These are phyloP conservation scores for Penicillium paradoxum DNA, from an alignment of 495 filamentous ascomycete genomes.

Conservation along the genomic window DNA sequence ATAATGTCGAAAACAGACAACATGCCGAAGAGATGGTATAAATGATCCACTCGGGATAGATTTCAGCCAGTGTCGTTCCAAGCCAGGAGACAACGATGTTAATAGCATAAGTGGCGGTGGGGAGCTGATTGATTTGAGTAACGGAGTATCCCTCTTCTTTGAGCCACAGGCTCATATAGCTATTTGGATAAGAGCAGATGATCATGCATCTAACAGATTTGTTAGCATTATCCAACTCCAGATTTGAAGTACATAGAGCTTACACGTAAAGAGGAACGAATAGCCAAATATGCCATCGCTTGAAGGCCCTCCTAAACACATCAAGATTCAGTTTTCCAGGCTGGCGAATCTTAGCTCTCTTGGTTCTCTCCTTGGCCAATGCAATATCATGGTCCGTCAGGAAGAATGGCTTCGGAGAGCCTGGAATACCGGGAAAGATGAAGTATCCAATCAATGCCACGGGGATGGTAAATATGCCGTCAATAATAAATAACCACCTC, in stretches of 20 bases:
- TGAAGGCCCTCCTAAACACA: constrained; percentile 39
- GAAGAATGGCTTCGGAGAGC: constrained; percentile 39
- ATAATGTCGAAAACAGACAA: constrained; percentile 36
- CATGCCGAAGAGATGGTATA: constrained; percentile 29
- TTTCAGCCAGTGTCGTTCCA: constrained; percentile 39
- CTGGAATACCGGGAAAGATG: constrained; percentile 46
- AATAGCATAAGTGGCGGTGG: constrained; percentile 39
- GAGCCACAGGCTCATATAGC: constrained; percentile 46
- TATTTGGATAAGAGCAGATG: constrained; percentile 32
- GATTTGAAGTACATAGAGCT: not conserved
- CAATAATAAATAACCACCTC: constrained; percentile 48
- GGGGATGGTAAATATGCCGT: constrained; percentile 47
- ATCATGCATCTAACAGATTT: constrained; percentile 36
- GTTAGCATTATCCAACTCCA: not conserved
- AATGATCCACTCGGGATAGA: constrained; percentile 43
- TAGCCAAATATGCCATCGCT: constrained; percentile 46
- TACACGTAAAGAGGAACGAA: constrained; percentile 43
- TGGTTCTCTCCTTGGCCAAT: constrained; percentile 33
- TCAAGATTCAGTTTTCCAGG: constrained; percentile 34
- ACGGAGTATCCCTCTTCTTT: constrained; percentile 45
- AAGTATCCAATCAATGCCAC: constrained; percentile 41
- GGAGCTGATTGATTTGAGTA: constrained; percentile 42
- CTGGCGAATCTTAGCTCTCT: constrained; percentile 23
- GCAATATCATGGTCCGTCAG: constrained; percentile 32
- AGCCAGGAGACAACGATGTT: constrained; percentile 44